A percentile compares a stretch with the other conserved stretches of the same genome.
Evolutionary conservation across 1,284 basidiomycete species (phyloP).

Genomic region (Spongiforma sp.): DNA sequence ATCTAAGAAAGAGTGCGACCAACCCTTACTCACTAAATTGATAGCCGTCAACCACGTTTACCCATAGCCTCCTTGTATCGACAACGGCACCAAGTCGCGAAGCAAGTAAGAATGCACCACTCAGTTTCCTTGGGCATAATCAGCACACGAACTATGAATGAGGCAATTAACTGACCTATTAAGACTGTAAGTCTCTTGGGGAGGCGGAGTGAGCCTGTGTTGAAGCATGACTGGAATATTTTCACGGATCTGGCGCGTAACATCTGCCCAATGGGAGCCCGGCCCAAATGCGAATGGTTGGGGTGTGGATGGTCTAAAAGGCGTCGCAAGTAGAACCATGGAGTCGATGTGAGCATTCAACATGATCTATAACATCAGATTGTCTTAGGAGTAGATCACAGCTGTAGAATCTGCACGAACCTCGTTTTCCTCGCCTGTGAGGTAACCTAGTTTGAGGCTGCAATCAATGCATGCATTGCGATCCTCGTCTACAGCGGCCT

Average conservation of each 20-base stretch:
- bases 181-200: conserved; percentile 92
- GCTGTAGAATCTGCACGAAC: conserved; percentile 41
- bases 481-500: conserved; percentile 79
- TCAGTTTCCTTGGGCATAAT: conserved; percentile 70
- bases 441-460: conserved; percentile 85
- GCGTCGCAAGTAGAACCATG: conserved; percentile 82
- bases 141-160: background rate
- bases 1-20: background rate
- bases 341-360: conserved; percentile 87
- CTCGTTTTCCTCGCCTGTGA: conserved; percentile 89
- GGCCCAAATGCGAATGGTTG: conserved; percentile 79
- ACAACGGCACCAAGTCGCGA: conserved; percentile 81
- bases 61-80: conserved; percentile 76
- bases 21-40: conserved; percentile 17
- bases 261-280: conserved; percentile 65
- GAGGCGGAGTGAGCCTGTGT: conserved; percentile 91
- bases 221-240: conserved; percentile 93
- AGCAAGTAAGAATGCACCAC: conserved; percentile 93
- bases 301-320: conserved; percentile 67
- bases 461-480: conserved; percentile 71
- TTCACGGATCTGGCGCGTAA: conserved; percentile 76
- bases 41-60: conserved; percentile 53
- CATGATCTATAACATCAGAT: conserved; percentile 70
- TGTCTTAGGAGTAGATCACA: background rate
- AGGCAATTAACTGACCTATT: conserved; percentile 63